Evolutionary conservation across 2,329 filamentous ascomycete species (phyloP).

Genomic region (Pseudogymnoascus sp.): DNA sequence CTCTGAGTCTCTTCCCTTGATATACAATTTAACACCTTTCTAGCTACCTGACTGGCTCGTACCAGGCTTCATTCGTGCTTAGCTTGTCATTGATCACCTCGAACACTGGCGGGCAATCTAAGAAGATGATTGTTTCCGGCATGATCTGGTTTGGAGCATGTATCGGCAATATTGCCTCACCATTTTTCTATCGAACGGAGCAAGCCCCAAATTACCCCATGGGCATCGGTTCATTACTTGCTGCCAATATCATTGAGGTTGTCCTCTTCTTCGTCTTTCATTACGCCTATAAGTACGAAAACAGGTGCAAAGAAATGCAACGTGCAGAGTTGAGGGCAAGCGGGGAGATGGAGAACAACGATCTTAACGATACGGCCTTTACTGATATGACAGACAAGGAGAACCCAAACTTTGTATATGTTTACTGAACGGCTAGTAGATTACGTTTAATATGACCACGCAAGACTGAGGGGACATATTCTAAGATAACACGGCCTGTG

Average conservation of each 20-base stretch:
- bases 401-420: conserved; percentile 20
- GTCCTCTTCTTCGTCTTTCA: conserved; percentile 32
- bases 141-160: conserved; percentile 52
- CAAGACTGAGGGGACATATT: not conserved
- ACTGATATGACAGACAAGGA: conserved; percentile 19
- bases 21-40: conserved; percentile 22
- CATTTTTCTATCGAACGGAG: conserved; percentile 50
- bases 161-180: conserved; percentile 51
- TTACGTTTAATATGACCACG: not conserved
- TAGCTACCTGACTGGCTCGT: conserved; percentile 35
- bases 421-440: conserved; percentile 11
- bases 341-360: conserved; percentile 5
- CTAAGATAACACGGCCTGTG: not conserved
- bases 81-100: conserved; percentile 47
- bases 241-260: conserved; percentile 33
- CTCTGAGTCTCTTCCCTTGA: not conserved
- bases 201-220: conserved; percentile 37
- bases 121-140: conserved; percentile 43
- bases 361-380: conserved; percentile 29
- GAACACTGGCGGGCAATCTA: conserved; percentile 41
- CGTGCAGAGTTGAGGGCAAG: conserved; percentile 6
- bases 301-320: conserved; percentile 27
- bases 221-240: conserved; percentile 35
- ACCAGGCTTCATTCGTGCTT: conserved; percentile 24
- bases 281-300: conserved; percentile 33